Evolutionary conservation across 2,329 filamentous ascomycete genomes (phyloP).

Genomic region (Exophiala dermatitidis): DNA sequence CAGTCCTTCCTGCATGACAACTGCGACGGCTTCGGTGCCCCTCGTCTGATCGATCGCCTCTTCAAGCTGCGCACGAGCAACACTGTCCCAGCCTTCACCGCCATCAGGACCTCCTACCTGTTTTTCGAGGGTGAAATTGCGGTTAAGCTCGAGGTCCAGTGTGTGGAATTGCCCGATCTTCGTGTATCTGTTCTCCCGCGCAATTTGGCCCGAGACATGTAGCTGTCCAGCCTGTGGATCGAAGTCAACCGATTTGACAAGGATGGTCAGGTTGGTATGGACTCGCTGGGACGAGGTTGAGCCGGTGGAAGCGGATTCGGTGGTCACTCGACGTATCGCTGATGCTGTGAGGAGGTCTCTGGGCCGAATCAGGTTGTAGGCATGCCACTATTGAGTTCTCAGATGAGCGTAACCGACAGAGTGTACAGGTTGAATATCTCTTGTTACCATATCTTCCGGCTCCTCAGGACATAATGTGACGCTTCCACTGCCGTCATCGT

Average conservation of each 20-base stretch:
- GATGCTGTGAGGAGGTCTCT: conserved; percentile 58
- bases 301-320: conserved; percentile 51
- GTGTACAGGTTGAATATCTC: conserved; percentile 8
- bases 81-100: conserved; percentile 71
- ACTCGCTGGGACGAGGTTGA: conserved; percentile 57
- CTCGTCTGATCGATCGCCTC: conserved; percentile 73
- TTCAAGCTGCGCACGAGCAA: conserved; percentile 68
- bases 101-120: conserved; percentile 45
- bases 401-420: conserved; percentile 5
- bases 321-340: conserved; percentile 60
- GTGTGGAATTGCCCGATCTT: conserved; percentile 63
- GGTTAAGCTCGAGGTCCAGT: conserved; percentile 75
- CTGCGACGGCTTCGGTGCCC: conserved; percentile 75
- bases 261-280: conserved; percentile 57
- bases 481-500: conserved; percentile 58
- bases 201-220: conserved; percentile 60
- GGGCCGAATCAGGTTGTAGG: conserved; percentile 64
- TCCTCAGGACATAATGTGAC: conserved; percentile 64
- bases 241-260: conserved; percentile 61
- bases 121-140: conserved; percentile 85
- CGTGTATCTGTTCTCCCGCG: conserved; percentile 60
- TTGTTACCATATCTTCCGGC: conserved; percentile 63
- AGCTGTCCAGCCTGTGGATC: conserved; percentile 61
- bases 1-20: conserved; percentile 78
- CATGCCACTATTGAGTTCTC: conserved; percentile 54